Conservation (phyloP, 169 alveolate species). For the Amoebophrya sp. region DNA sequence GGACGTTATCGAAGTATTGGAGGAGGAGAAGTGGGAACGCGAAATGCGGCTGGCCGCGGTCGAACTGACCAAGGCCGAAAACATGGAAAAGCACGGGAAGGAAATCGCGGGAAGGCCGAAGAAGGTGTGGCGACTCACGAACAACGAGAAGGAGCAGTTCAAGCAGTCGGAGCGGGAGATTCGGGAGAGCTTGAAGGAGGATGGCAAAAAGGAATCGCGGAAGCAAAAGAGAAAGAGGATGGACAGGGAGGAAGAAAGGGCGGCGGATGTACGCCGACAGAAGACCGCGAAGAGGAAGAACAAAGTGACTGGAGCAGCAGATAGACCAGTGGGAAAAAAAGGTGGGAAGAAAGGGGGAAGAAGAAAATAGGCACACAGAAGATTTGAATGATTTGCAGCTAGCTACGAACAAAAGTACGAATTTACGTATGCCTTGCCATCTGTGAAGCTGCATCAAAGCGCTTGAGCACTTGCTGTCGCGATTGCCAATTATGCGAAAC, state of each 20-base stretch:
- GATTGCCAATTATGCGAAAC: no score
- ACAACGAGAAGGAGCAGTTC: not conserved
- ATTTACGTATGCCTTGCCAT: no score
- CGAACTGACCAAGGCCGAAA: constrained; percentile 24
- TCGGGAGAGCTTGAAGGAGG: not conserved
- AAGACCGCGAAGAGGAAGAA: not conserved
- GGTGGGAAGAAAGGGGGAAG: no score
- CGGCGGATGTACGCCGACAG: not conserved
- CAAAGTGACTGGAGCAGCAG: not conserved
- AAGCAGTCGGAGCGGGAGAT: not conserved
- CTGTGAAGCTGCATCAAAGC: no score
- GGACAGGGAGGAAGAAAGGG: not conserved
- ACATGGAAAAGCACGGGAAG: not conserved
- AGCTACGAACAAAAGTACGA: no score
- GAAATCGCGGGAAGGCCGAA: not conserved
- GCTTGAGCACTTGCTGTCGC: no score
- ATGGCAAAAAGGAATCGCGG: not conserved
- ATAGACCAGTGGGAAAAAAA: no score
- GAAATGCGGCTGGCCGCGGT: constrained; percentile 25
- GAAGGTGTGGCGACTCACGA: not conserved
- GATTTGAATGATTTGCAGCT: no score
- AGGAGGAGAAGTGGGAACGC: constrained; percentile 22
- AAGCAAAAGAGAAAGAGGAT: not conserved
- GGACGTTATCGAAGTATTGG: not conserved
- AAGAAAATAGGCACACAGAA: no score